phyloP scores from a whole-genome alignment of 2,329 filamentous ascomycete species.

The Cytospora mali region DNA sequence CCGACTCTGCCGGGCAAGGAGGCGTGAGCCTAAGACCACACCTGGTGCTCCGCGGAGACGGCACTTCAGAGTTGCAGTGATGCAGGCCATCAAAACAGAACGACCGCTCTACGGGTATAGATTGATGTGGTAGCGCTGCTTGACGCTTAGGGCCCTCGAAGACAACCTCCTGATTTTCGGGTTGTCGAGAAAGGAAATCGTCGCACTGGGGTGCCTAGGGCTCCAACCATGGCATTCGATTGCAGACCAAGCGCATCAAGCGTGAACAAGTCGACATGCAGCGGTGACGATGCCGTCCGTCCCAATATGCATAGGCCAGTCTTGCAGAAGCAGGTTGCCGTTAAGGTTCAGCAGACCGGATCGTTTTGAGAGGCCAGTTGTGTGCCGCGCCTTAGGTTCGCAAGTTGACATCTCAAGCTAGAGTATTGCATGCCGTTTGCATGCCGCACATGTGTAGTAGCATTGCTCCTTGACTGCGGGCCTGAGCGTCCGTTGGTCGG shows the following conservation, averaged over 20 bases:
- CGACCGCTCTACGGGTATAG: not conserved
- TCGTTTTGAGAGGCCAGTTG: not conserved
- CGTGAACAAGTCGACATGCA: constrained; percentile 5
- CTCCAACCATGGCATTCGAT: not conserved
- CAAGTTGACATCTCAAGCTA: not conserved
- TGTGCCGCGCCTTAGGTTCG: not conserved
- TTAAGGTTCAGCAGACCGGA: not conserved
- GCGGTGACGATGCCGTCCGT: constrained; percentile 7
- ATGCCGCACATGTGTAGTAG: not conserved
- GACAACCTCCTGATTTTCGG: constrained; percentile 5
- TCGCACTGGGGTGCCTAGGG: not conserved
- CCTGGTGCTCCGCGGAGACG: constrained; percentile 9
- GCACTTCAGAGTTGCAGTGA: constrained; percentile 3
- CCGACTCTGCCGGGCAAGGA: constrained; percentile 15
- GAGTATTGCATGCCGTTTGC: not conserved
- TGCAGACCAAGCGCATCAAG: too few relatives aligned
- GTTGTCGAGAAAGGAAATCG: constrained; percentile 5
- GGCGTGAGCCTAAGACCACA: constrained; percentile 4
- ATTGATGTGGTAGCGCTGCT: constrained; percentile 2
- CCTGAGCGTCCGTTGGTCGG: not conserved
- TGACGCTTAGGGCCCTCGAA: not conserved
- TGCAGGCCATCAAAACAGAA: not conserved
- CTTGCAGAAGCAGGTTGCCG: not conserved
- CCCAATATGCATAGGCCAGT: not conserved
- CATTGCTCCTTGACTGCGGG: not conserved